Evolutionary conservation across 345 rosid genomes (phyloP).

Genomic region (Mangifera indica): DNA sequence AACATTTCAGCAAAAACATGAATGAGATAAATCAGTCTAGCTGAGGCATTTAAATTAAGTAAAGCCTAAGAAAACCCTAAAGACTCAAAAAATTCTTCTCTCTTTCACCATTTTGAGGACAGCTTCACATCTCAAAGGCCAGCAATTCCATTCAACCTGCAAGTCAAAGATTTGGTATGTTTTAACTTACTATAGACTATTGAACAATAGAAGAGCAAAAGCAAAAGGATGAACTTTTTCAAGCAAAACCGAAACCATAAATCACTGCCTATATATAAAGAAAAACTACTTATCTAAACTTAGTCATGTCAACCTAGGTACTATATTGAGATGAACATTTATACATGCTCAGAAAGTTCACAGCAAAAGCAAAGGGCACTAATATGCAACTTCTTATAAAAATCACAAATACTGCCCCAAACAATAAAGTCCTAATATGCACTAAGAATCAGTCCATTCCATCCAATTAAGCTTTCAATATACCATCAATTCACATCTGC

Average conservation of each 20-base stretch:
- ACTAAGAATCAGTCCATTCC: not conserved
- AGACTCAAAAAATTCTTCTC: not conserved
- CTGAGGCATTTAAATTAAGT: not conserved
- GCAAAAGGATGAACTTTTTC: not conserved
- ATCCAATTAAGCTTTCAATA: too few species aligned
- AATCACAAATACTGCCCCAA: not conserved
- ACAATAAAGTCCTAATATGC: not conserved
- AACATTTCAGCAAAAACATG: not conserved
- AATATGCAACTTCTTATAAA: not conserved
- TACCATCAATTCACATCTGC: too few species aligned
- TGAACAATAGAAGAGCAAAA: too few species aligned
- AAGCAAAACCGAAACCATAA: not conserved
- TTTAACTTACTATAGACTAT: too few species aligned
- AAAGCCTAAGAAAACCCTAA: not conserved
- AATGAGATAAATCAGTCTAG: not conserved
- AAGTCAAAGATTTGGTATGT: not conserved
- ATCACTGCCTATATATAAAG: not conserved
- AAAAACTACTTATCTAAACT: not conserved
- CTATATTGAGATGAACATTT: not conserved
- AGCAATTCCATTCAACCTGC: not conserved
- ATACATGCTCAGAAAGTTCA: not conserved
- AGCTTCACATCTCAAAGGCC: not conserved
- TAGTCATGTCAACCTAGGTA: not conserved
- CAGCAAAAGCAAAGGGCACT: not conserved
- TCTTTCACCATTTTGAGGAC: not conserved